phyloP scores from a whole-genome alignment of 1,284 basidiomycete genomes.

The Ustilago vetiveriae region DNA sequence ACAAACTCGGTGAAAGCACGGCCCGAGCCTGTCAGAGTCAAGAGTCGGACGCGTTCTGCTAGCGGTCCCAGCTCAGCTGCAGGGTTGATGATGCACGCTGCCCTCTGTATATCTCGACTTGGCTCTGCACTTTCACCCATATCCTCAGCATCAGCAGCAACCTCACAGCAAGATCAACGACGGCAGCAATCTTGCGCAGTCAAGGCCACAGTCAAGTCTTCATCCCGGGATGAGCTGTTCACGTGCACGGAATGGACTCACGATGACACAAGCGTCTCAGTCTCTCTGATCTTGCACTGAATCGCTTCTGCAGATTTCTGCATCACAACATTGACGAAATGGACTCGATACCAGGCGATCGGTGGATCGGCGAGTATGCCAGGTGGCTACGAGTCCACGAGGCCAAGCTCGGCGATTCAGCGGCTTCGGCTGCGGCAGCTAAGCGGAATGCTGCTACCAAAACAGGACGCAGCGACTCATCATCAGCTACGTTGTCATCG shows the following conservation, averaged over 20 bases:
- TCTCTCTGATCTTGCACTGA: neutral
- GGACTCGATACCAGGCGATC: constrained; percentile 50
- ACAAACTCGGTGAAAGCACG: neutral
- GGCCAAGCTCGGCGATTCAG: constrained; percentile 44
- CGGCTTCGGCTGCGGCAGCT: constrained; percentile 16
- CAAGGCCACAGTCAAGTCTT: too few species aligned
- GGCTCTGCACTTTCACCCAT: too few species aligned
- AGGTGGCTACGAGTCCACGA: constrained; percentile 55
- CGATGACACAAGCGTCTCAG: neutral
- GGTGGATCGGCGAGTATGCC: constrained; percentile 55
- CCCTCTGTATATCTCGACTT: too few species aligned
- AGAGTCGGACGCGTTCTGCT: too few species aligned
- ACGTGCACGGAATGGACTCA: neutral
- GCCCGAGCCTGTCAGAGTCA: neutral
- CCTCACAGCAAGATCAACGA: too few species aligned
- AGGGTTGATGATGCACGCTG: too few species aligned
- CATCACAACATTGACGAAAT: constrained; percentile 7
- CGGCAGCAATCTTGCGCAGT: too few species aligned
- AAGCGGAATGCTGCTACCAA: constrained; percentile 6
- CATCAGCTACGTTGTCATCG: constrained; percentile 12
- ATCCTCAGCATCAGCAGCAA: too few species aligned
- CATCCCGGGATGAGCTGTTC: neutral
- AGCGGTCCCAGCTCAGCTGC: too few species aligned
- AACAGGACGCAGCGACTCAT: neutral
- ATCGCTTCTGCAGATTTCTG: too few species aligned